Conservation (phyloP, 1,284 basidiomycete genomes). For the Cystobasidium slooffiae region DNA sequence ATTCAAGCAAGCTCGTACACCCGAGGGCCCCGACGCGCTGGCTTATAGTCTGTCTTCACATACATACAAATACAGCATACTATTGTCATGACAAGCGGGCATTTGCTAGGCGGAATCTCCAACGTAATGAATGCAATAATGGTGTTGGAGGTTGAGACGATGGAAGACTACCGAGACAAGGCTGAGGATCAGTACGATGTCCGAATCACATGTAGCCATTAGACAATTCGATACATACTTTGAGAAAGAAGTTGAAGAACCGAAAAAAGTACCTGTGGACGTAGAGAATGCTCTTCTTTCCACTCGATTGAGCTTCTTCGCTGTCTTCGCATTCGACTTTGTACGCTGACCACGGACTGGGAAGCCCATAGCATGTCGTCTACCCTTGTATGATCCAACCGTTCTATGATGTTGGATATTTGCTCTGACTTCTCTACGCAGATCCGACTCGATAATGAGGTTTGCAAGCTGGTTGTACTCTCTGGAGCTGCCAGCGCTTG, state of each 20-base stretch:
- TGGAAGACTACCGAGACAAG: neutral
- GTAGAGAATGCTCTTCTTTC: slow-evolving; percentile 46
- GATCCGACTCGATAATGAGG: slow-evolving; percentile 79
- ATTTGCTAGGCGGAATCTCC: slow-evolving; percentile 27
- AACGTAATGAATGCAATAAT: slow-evolving; percentile 20
- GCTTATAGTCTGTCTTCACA: neutral
- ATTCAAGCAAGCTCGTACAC: too few relatives aligned
- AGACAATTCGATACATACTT: neutral
- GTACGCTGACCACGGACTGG: slow-evolving; percentile 91
- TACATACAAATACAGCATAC: neutral
- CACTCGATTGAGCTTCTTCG: slow-evolving; percentile 78
- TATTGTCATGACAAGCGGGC: slow-evolving; percentile 5
- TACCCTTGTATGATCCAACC: slow-evolving; percentile 85
- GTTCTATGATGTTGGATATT: slow-evolving; percentile 87
- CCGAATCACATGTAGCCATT: neutral
- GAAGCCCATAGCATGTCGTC: slow-evolving; percentile 82
- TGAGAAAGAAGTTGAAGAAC: neutral
- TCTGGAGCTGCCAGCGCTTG: slow-evolving; percentile 31
- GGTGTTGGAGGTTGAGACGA: slow-evolving; percentile 10
- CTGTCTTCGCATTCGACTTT: slow-evolving; percentile 80
- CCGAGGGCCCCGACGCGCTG: neutral
- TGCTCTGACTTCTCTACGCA: slow-evolving; percentile 75
- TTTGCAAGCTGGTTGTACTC: slow-evolving; percentile 67
- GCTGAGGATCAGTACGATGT: neutral
- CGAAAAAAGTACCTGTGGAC: neutral